A percentile compares a stretch with the other conserved stretches of the same genome.
Conservation (phyloP, 2,329 filamentous ascomycete species). For the Coniochaeta sp. region DNA sequence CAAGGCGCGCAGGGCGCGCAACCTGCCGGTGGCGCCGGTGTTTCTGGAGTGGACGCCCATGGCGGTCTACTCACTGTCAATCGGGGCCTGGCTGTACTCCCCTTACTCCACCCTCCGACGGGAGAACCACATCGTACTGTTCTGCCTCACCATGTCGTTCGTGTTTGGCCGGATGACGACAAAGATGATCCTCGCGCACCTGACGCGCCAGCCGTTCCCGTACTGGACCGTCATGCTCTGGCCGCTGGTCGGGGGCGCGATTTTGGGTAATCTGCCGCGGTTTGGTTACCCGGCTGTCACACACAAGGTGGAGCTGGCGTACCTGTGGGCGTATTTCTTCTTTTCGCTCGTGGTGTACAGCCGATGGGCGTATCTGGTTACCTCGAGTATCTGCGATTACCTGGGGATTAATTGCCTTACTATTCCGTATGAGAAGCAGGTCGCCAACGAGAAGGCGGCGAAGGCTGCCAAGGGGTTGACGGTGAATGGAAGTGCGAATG, state of each 20-base stretch:
- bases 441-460: conserved; percentile 34
- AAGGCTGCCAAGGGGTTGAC: conserved; percentile 1
- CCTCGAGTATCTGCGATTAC: conserved; percentile 84
- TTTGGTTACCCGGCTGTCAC: conserved; percentile 64
- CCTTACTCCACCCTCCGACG: conserved; percentile 74
- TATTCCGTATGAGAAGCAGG: conserved; percentile 59
- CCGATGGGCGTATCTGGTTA: conserved; percentile 86
- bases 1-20: conserved; percentile 62
- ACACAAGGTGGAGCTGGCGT: conserved; percentile 62
- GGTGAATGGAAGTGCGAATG: neutral
- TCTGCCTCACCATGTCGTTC: conserved; percentile 91
- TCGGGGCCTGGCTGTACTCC: conserved; percentile 80
- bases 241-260: conserved; percentile 77
- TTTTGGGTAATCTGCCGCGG: conserved; percentile 74
- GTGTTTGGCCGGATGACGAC: conserved; percentile 98
- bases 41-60: conserved; percentile 95
- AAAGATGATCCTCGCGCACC: conserved; percentile 95
- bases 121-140: conserved; percentile 84
- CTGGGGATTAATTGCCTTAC: conserved; percentile 93
- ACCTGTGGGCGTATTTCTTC: conserved; percentile 76
- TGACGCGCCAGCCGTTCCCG: conserved; percentile 89
- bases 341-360: conserved; percentile 84
- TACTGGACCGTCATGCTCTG: conserved; percentile 91
- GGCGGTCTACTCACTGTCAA: conserved; percentile 67
- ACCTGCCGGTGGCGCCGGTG: conserved; percentile 69